Evolutionary conservation across 129 eudicot species (phyloP), one percentile per base, ranked within the genome.

Genomic region (Oenanthe sinensis): DNA sequence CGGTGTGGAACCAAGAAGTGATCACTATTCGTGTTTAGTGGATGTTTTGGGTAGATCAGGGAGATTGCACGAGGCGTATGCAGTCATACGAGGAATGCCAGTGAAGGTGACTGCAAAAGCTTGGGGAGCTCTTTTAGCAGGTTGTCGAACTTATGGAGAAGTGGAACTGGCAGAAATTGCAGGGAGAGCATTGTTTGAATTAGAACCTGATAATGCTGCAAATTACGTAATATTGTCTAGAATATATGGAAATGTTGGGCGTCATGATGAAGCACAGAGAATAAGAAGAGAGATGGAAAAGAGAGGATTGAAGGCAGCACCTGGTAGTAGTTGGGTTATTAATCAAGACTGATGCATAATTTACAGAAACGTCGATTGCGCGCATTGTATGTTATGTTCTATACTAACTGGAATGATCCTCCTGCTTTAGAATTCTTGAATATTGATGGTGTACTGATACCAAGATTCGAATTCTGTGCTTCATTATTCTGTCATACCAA

Each of bases 111-210:
- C 91, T 85, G 91, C 82, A 20, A 87, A 85, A 70, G 85, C 88
- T 44, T 87, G 91, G 91, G 91, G 91, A 52, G 91, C 88, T 22
- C 82, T 87, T 43, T 82, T 87, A 60, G 91, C 85, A 39, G 87
- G 87, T 75, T 87, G 91, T 74, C 84, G 87, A 72, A 87, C 87
- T 37, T 83, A 85, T 83, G 91, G 91, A 39, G 91, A 87, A 49
- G 82, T 87, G 62, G 87, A 87, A 42, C 78, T 87, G 37, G 91
- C 86, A 3, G 88, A 85, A 58, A 76, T 81, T 74, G 88, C 88
- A 28, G 87, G 85, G 26, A 75, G 78, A 79, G 87, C 88, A 50
- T 83, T 87, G 78, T 76, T 87, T 71, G 88, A 84, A 43, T 82
- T 82, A 67, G 90, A 87, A 55, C 88, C 90, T 43, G 48, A 68